Evolutionary conservation across 257 asterid species (phyloP), one percentile per base, ranked within the genome.

Genomic region (Craterostigma plantagineum): DNA sequence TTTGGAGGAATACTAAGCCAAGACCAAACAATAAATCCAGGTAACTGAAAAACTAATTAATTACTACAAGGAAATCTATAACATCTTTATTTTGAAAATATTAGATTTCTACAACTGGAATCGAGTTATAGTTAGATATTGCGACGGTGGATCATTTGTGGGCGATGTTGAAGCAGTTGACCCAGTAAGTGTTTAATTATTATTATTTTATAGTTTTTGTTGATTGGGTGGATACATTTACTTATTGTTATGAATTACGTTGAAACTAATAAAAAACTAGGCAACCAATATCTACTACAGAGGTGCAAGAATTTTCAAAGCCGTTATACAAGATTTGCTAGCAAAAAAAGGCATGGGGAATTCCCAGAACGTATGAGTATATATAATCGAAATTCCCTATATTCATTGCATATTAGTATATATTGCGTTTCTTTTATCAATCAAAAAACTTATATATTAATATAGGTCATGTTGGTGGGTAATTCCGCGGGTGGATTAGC

Each of bases 401-500:
- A 23, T 23, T 23, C 30, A 6, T 23, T 6, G 30, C 2, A 23
- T 23, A 2, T 23, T 33, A n/a, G n/a, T n/a, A n/a, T n/a, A n/a
- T n/a, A n/a, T n/a, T n/a, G n/a, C n/a, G n/a, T 10, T 37, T 4
- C 14, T 37, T n/a, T 37, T 37, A 4, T 3, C 14, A 10, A 10
- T 37, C 4, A 7, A 37, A 37, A 37, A n/a, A n/a, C n/a, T n/a
- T 37, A 37, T 0, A 37, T 37, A 37, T 37, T 37, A 0, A 7
- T 12, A 50, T 12, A 72, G 77, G 69, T 54, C 16, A 34, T 68
- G 33, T 59, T 72, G 3, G 17, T 49, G 0, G 81, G 81, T 33
- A 40, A 37, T 9, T 72, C 81, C 7, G 82, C 81, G 0, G 81
- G 81, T 12, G 71, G 74, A n/a, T 41, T 68, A 33, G 67, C 77